A percentile compares a stretch with the other conserved stretches of the same genome.
These are phyloP conservation scores for Rhodotorula graminis DNA, from an alignment of 768 basidiomycete species.

Conservation along the genomic window DNA sequence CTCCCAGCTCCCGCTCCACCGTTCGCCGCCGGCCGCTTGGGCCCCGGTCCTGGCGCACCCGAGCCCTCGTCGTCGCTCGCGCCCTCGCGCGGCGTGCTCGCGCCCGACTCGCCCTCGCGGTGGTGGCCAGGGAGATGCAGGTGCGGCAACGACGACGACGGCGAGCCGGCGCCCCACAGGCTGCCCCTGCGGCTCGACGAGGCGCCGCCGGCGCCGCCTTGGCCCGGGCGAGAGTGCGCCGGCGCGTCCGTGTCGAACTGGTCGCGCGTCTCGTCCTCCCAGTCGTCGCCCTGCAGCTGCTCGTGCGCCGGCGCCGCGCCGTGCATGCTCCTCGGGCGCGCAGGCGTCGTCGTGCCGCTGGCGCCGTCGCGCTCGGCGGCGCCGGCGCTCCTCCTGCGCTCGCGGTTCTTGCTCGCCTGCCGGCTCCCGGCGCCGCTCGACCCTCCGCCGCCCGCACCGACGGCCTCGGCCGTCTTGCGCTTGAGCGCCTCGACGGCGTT, in stretches of 20 bases:
- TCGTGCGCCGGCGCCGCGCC: neutral
- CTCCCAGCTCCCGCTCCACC: too few species aligned
- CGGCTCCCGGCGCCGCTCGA: neutral
- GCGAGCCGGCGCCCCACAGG: neutral
- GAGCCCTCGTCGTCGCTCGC: constrained; percentile 14
- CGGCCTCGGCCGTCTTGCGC: neutral
- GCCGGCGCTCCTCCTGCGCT: too few species aligned
- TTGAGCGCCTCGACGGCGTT: neutral
- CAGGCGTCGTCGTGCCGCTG: neutral
- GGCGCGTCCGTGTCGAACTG: constrained; percentile 25
- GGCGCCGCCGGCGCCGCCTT: neutral
- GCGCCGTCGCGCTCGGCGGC: neutral
- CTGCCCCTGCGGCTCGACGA: neutral
- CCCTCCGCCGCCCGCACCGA: neutral
- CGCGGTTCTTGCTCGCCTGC: neutral
- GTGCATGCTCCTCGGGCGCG: neutral
- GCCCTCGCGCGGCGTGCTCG: constrained; percentile 25
- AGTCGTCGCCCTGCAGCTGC: constrained; percentile 10
- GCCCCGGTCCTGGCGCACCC: neutral
- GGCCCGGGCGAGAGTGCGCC: neutral
- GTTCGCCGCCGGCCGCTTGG: constrained; percentile 11
- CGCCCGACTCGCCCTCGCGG: constrained; percentile 9
- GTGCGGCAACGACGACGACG: neutral
- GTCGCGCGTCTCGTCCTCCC: constrained; percentile 35
- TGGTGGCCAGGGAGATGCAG: neutral